phyloP scores from a whole-genome alignment of 352 stramenopile genomes.

The Achlya hypogyna region DNA sequence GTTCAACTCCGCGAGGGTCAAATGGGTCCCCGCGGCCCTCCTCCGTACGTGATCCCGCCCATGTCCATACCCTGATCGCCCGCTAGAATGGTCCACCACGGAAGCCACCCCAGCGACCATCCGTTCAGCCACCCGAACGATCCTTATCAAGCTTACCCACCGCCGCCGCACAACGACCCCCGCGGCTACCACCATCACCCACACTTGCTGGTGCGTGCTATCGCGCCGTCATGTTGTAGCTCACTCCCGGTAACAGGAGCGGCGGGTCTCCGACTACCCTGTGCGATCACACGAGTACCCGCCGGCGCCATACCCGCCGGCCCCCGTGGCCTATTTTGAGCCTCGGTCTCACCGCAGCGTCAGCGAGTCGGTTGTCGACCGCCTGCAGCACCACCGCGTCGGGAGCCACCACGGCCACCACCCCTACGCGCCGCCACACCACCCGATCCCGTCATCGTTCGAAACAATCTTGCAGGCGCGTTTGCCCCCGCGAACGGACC shows the following conservation, averaged over 20 bases:
- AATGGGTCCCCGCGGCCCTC: not conserved
- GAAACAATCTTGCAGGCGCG: not conserved
- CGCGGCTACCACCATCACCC: not conserved
- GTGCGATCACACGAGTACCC: not conserved
- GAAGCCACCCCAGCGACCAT: not conserved
- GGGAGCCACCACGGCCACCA: not conserved
- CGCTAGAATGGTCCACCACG: not conserved
- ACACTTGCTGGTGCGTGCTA: not conserved
- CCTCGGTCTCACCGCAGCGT: constrained; percentile 4
- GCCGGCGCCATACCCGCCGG: not conserved
- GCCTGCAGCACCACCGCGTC: not conserved
- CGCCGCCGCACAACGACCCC: not conserved
- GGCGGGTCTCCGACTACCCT: not conserved
- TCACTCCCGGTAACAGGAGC: not conserved
- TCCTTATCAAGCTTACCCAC: not conserved
- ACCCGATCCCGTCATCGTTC: not conserved
- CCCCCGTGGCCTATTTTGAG: not conserved
- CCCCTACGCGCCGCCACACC: not conserved
- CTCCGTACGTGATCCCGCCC: not conserved
- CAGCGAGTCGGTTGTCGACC: constrained; percentile 12
- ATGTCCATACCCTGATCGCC: not conserved
- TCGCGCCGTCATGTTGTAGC: not conserved
- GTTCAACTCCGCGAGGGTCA: not conserved
- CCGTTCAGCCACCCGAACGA: not conserved
- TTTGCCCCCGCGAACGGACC: constrained; percentile 12